Evolutionary conservation across 441 rosid genomes (phyloP), one percentile per base, ranked within the genome.

Genomic region (Raphanus hybrid): DNA sequence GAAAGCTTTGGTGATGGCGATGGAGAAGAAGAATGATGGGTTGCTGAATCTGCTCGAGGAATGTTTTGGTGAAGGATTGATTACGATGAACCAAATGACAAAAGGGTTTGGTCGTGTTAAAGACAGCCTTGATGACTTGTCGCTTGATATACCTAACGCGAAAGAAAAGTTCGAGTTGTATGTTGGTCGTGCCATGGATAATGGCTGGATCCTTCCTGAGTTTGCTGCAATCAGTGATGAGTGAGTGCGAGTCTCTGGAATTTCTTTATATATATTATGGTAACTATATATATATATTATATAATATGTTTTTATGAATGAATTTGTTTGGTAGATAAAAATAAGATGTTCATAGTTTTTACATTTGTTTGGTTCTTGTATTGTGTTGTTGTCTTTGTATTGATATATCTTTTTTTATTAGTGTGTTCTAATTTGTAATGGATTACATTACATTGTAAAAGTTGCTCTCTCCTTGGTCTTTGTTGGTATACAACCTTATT

Each of bases 1-100:
- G 92, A 96, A 96, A 81, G 99, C 98, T 45, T 52, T 96, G 83
- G 96, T 93, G 32, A 96, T 96, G 98, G 99, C 99, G n/a, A 96
- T 96, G 99, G 99, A 94, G 89, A 96, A 92, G 90, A 86, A 96
- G 88, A 96, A 94, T 37, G 99, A 96, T 66, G 72, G 88, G 82
- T 86, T 96, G 80, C 84, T 96, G 69, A 89, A 91, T 80, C 90
- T 96, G 76, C 87, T 96, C 23, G 91, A 91, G 78, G 96, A 80
- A 52, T 96, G 98, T 78, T 96, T 84, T 83, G 70, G 82, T 4
- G 98, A 96, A 85, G 99, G 99, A 26, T 85, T 96, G 82, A 96
- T 96, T 81, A 96, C 98, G 9, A 88, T 77, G 80, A 93, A 91
- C 81, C 98, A 94, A 78, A 90, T 96, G 98, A 91, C 95, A 4